phyloP scores from a whole-genome alignment of 179 eudicot genomes.

The Corrigiola litoralis region DNA sequence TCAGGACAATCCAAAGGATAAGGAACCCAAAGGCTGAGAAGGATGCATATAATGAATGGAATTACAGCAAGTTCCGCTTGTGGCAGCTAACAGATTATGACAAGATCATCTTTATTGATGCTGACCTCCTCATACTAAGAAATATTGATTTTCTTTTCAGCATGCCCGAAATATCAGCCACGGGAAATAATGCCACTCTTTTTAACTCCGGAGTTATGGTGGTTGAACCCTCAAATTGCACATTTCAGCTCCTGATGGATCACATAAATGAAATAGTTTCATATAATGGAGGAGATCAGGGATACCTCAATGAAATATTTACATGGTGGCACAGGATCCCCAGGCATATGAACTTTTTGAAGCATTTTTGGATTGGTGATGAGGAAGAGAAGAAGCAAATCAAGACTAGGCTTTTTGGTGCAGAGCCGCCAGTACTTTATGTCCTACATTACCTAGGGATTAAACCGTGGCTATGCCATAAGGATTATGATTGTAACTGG shows the following conservation, averaged over 20 bases:
- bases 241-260: slow-evolving; percentile 67
- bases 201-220: slow-evolving; percentile 97
- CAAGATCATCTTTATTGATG: slow-evolving; percentile 85
- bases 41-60: slow-evolving; percentile 91
- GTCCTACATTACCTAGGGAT: slow-evolving; percentile 82
- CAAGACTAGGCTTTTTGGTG: slow-evolving; percentile 66
- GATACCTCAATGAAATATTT: slow-evolving; percentile 79
- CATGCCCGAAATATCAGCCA: slow-evolving; percentile 85
- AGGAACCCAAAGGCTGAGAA: slow-evolving; percentile 84
- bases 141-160: slow-evolving; percentile 78
- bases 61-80: slow-evolving; percentile 90
- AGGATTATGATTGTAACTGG: slow-evolving; percentile 91
- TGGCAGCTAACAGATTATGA: slow-evolving; percentile 95
- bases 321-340: slow-evolving; percentile 98
- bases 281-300: slow-evolving; percentile 95
- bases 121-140: slow-evolving; percentile 61
- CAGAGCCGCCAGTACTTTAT: slow-evolving; percentile 70
- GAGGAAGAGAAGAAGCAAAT: slow-evolving; percentile 47
- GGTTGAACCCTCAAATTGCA: slow-evolving; percentile 85
- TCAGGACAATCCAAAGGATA: slow-evolving; percentile 62
- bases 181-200: slow-evolving; percentile 72
- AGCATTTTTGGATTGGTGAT: slow-evolving; percentile 75
- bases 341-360: slow-evolving; percentile 69
- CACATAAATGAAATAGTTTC: slow-evolving; percentile 69
- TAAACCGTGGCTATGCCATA: slow-evolving; percentile 89